Conservation (phyloP, 208 protist species). For the Phytomonas sp. region DNA sequence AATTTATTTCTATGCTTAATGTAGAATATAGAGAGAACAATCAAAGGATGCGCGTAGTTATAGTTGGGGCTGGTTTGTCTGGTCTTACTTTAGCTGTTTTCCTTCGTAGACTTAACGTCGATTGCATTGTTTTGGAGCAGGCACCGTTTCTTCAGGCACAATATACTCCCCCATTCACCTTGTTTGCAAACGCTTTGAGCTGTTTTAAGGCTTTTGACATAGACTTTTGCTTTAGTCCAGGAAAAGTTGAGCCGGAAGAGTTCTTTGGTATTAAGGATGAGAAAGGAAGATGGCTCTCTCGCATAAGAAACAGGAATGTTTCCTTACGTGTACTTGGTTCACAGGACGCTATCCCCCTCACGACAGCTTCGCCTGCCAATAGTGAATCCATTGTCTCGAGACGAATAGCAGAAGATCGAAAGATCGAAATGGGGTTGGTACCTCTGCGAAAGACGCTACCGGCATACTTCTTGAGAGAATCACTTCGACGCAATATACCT, state of each 20-base stretch:
- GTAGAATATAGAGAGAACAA: background rate
- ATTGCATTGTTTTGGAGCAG: slow-evolving; percentile 84
- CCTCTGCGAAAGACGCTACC: slow-evolving; percentile 66
- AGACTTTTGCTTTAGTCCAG: slow-evolving; percentile 43
- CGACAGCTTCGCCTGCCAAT: slow-evolving; percentile 69
- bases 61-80: slow-evolving; percentile 80
- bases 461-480: slow-evolving; percentile 34
- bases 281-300: slow-evolving; percentile 44
- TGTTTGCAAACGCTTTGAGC: slow-evolving; percentile 84
- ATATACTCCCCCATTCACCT: slow-evolving; percentile 53
- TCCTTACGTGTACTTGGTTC: slow-evolving; percentile 31
- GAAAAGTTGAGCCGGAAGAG: slow-evolving; percentile 34
- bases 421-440: slow-evolving; percentile 66
- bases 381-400: slow-evolving; percentile 78
- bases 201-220: slow-evolving; percentile 85
- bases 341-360: slow-evolving; percentile 70
- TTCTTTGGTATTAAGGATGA: slow-evolving; percentile 67
- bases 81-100: slow-evolving; percentile 76
- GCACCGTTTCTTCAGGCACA: slow-evolving; percentile 49
- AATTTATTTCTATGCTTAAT: background rate
- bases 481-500: slow-evolving; percentile 52
- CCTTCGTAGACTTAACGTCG: slow-evolving; percentile 67
- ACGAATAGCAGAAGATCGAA: slow-evolving; percentile 42
- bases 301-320: slow-evolving; percentile 51
- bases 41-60: slow-evolving; percentile 63